Evolutionary conservation across 345 rosid genomes (phyloP).

Genomic region (Dimocarpus longan): DNA sequence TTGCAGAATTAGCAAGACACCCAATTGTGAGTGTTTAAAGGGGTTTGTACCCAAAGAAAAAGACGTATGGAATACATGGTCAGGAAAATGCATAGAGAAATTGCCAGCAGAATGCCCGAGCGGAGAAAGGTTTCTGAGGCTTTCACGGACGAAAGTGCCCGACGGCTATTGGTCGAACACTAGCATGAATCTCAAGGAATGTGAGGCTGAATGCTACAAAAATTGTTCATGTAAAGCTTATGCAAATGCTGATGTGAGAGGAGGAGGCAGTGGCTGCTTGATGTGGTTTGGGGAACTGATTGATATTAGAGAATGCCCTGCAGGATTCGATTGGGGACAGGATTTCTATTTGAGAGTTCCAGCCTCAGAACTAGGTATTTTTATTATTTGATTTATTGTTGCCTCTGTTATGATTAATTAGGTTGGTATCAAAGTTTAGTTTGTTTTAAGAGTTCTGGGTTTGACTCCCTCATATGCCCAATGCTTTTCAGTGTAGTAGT

Average conservation of each 20-base stretch:
- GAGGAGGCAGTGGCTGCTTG: constrained; percentile 37
- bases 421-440: no score
- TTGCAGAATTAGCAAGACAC: constrained; percentile 9
- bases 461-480: no score
- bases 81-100: neutral
- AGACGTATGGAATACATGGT: neutral
- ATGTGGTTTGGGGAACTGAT: constrained; percentile 40
- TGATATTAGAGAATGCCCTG: constrained; percentile 14
- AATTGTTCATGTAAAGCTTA: constrained; percentile 40
- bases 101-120: constrained; percentile 10
- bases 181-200: constrained; percentile 25
- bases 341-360: constrained; percentile 29
- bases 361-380: constrained; percentile 31
- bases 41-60: constrained; percentile 15
- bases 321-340: constrained; percentile 15
- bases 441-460: no score
- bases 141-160: constrained; percentile 18
- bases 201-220: constrained; percentile 25
- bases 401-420: no score
- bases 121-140: constrained; percentile 18
- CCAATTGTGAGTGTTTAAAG: constrained; percentile 17
- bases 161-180: constrained; percentile 12
- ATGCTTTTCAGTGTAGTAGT: no score
- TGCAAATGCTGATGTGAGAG: constrained; percentile 21
- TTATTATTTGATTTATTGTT: neutral